These are phyloP conservation scores for Saccharomycopsis phalli DNA, from an alignment of 1,139 yeast genomes.

Conservation along the genomic window DNA sequence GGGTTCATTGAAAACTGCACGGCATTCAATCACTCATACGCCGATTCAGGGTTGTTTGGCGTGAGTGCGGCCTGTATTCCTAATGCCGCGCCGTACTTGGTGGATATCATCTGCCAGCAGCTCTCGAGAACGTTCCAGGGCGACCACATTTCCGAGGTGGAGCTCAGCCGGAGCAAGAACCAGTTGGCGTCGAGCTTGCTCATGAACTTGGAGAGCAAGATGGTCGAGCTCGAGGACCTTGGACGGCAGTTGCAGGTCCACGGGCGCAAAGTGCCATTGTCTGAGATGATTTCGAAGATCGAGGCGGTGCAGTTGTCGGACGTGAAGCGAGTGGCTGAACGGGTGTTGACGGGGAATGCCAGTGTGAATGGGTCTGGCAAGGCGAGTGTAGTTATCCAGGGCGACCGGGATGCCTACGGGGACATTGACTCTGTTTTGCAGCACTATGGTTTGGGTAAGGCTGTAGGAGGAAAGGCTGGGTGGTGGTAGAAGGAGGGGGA, in stretches of 20 bases:
- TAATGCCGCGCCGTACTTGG: slow-evolving; percentile 74
- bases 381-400: slow-evolving; percentile 86
- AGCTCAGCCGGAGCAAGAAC: slow-evolving; percentile 83
- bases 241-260: slow-evolving; percentile 92
- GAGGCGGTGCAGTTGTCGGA: slow-evolving; percentile 59
- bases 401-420: slow-evolving; percentile 77
- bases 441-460: slow-evolving; percentile 64
- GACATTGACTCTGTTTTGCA: slow-evolving; percentile 62
- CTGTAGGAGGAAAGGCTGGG: slow-evolving; percentile 7
- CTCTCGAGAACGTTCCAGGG: slow-evolving; percentile 53
- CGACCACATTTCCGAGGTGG: slow-evolving; percentile 47
- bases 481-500: background rate
- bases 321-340: slow-evolving; percentile 64
- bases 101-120: slow-evolving; percentile 75
- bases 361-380: slow-evolving; percentile 46
- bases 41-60: slow-evolving; percentile 89
- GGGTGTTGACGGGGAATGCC: slow-evolving; percentile 62
- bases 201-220: slow-evolving; percentile 87
- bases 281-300: slow-evolving; percentile 76
- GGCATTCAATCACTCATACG: slow-evolving; percentile 82
- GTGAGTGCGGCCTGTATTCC: slow-evolving; percentile 80
- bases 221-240: slow-evolving; percentile 87
- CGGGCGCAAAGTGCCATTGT: slow-evolving; percentile 66
- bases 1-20: slow-evolving; percentile 87
- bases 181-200: slow-evolving; percentile 82